Evolutionary conservation across 179 eudicot species (phyloP), one percentile per base, ranked within the genome.

Genomic region (Patellifolia procumbens): DNA sequence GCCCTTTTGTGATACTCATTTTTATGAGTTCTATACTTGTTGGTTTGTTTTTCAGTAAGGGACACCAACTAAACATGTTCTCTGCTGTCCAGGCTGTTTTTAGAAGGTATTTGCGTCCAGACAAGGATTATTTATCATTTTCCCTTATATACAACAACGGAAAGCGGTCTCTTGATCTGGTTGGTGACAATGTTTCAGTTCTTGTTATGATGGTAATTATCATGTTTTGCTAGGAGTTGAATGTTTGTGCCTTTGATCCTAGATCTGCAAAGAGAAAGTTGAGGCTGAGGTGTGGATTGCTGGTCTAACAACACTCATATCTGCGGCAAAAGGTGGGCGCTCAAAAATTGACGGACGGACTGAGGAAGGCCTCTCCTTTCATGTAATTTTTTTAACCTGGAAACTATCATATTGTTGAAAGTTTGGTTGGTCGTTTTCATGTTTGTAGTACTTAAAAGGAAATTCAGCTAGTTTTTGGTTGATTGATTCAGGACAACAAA

Each of bases 251-350:
- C 62, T 64, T 69, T 77, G 37, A 82, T 86, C 78, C 80, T 89
- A 95, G 99, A 95, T 95, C 79, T 95, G 99, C 86, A 95, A 95
- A 85, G 99, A 95, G 75, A 95, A 91, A 85, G 92, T 85, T 73
- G 99, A 95, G 86, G 91, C 93, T 35, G 97, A 95, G 87, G 91
- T 85, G 83, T 95, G 99, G 99, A 93, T 93, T 86, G 90, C 91
- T 55, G 95, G 99, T 77, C 97, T 95, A 51, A 93, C 88, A 81
- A 85, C 90, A 74, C 82, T 95, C 75, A 81, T 90, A 80, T 73
- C 96, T 58, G 76, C 88, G 29, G 91, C 92, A 34, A 94, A 88
- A 86, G 93, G 88, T 75, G 98, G 95, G 61, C 95, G 97, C 72
- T 90, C 93, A 19, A 93, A 93, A 86, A 89, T 93, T 83, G 98